phyloP scores from a whole-genome alignment of 2,329 filamentous ascomycete species.

The Diaporthe caulivora region DNA sequence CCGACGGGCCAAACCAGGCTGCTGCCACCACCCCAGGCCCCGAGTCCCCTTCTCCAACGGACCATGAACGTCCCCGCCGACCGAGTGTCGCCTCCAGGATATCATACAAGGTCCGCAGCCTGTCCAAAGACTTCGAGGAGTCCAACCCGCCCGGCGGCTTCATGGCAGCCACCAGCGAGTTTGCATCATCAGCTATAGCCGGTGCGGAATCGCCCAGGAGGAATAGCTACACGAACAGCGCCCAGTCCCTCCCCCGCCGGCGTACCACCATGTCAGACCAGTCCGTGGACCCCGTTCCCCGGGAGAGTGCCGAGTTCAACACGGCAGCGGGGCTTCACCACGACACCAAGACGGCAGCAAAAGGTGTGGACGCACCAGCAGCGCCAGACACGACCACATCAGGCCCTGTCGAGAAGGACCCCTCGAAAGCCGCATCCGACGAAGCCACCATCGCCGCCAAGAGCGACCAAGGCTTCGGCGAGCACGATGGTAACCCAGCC shows the following conservation, averaged over 20 bases:
- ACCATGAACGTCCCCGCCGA: slow-evolving; percentile 35
- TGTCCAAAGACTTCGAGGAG: slow-evolving; percentile 54
- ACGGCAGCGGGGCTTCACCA: not conserved
- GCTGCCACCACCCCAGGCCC: slow-evolving; percentile 19
- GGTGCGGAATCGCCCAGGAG: slow-evolving; percentile 37
- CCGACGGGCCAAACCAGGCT: slow-evolving; percentile 28
- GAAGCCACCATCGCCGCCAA: slow-evolving; percentile 44
- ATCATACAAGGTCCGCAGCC: slow-evolving; percentile 38
- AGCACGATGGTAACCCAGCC: slow-evolving; percentile 38
- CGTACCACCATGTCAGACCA: slow-evolving; percentile 32
- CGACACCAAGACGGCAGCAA: not conserved
- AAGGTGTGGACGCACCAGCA: not conserved
- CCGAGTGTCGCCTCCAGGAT: slow-evolving; percentile 38
- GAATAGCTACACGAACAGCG: slow-evolving; percentile 30
- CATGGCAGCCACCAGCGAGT: slow-evolving; percentile 59
- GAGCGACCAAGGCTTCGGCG: slow-evolving; percentile 40
- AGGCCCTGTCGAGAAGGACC: slow-evolving; percentile 6
- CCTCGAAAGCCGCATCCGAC: slow-evolving; percentile 40
- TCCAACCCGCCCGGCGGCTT: slow-evolving; percentile 62
- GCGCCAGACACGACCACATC: not conserved
- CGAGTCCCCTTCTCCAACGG: slow-evolving; percentile 7
- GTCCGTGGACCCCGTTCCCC: slow-evolving; percentile 6
- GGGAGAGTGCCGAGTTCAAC: slow-evolving; percentile 27
- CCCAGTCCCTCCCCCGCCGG: slow-evolving; percentile 18
- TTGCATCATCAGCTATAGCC: slow-evolving; percentile 55